Evolutionary conservation across 2,329 filamentous ascomycete species (phyloP).

Genomic region (Alternaria ventricosa): DNA sequence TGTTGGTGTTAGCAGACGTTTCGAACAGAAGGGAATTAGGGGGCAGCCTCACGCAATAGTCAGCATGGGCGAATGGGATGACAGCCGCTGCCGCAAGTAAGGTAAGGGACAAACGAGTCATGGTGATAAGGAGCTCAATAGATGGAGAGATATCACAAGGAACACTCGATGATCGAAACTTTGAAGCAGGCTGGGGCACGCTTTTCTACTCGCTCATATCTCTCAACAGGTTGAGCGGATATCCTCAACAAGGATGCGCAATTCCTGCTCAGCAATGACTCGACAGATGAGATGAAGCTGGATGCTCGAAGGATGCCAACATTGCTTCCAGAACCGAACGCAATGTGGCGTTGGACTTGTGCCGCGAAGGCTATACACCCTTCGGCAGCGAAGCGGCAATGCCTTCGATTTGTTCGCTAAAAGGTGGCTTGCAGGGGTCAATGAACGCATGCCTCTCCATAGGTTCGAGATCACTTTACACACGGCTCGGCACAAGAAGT

Average conservation of each 20-base stretch:
- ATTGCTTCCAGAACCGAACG: background rate
- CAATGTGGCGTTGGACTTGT: background rate
- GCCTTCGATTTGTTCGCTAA: background rate
- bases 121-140: background rate
- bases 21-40: background rate
- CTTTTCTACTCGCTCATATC: background rate
- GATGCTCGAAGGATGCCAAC: background rate
- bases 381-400: background rate
- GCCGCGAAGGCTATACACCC: background rate
- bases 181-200: background rate
- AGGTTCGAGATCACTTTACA: background rate
- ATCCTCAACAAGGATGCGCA: background rate
- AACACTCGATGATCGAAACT: background rate
- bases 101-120: slow-evolving; percentile 10
- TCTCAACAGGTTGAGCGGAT: background rate
- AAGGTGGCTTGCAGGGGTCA: background rate
- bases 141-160: background rate
- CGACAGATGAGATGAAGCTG: background rate
- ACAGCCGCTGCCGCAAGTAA: slow-evolving; percentile 16
- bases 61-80: slow-evolving; percentile 1
- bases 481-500: background rate
- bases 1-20: background rate
- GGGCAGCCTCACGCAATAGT: slow-evolving; percentile 10
- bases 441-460: background rate
- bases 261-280: background rate